Base-by-base conservation (phyloP, 805 yeast genomes). In the Jamesozyma lodderae region DNA sequence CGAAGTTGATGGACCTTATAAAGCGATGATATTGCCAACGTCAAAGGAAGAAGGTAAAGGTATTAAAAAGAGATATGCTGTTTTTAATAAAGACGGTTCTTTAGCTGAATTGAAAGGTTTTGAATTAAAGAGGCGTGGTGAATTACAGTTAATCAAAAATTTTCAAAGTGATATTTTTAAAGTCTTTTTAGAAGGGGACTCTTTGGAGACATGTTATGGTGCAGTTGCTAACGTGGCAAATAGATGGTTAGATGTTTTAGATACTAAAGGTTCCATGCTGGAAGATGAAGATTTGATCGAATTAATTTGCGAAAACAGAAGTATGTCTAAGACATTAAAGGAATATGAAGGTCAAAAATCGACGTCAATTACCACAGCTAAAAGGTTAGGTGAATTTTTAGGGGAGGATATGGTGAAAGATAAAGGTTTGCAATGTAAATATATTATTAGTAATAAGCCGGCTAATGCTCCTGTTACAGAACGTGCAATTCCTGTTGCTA, bases 1-100 rank as follows among this genome's bases (percentile, higher is more conserved):
- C 49, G 99, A 92, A 58, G 96, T 94, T 15, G 99, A 92, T 66
- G 99, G 99, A 9, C 99, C 99, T 1, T 92, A 92, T 57, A 82
- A 78, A 52, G 98, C 98, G 0, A 92, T 92, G 98, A 75, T 92
- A 41, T 69, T 92, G 36, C 99, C 99, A 4, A 87, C 97, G 0
- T 90, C 97, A 0, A 85, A 86, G 46, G 98, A 92, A 57, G 97
- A 94, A 68, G 97, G 95, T 33, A 88, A 88, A 61, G 96, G 96
- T 47, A 70, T 92, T 54, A 92, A 92, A 59, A 92, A 92, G 53
- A 73, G 99, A 52, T 92, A 92, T 54, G 99, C 98, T 2, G 99
- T 92, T 4, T 92, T 92, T 64, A 92, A 92, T 56, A 77, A 81
- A 40, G 96, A 94, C 59, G 97, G 97, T 1, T 68, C 94, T 0